Base-by-base conservation (phyloP, 164 flowering plant genomes). In the Dillenia turbinata region DNA sequence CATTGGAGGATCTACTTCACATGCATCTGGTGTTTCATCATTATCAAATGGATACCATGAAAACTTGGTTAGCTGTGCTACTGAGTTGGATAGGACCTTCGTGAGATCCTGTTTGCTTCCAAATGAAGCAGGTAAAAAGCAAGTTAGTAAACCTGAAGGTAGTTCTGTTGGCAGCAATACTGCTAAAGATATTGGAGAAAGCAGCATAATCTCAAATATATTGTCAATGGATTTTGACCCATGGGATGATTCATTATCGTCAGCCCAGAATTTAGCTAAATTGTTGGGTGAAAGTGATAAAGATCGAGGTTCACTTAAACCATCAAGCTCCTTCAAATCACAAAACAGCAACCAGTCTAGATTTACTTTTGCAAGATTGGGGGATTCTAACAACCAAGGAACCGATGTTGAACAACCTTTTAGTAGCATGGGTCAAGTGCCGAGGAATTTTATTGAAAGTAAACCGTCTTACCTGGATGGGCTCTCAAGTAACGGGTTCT, bases 341-440 rank as follows among this genome's bases (percentile, higher is more conserved):
- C 85, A 77, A 56, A 80, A 57, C 61, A 79, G 72, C 62, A 81
- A 69, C 61, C 89, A 86, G 59, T 86, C 92, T 60, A 78, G 84
- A 63, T 86, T 86, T 59, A 79, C 87, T 26, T 86, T 86, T 84
- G 92, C 92, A 13, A 84, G 92, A 62, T 83, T 82, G 64, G 89
- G 79, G 65, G 85, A 83, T 11, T 55, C 81, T 14, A 64, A 40
- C 12, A 65, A 17, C 58, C 81, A 69, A 47, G 48, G 59, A 17
- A 75, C 69, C 58, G 70, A 72, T 54, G 45, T 59, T 44, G 78
- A 73, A 53, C 67, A 70, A 12, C 54, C 84, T 57, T 49, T 68
- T n/a, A 60, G 60, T 66, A 62, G 56, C 54, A 33, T 54, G 49
- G 49, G 72, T 12, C 69, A 69, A 54, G 49, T 60, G 26, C 58